phyloP scores from a whole-genome alignment of 768 basidiomycete species.

The Nidularia pulvinata region DNA sequence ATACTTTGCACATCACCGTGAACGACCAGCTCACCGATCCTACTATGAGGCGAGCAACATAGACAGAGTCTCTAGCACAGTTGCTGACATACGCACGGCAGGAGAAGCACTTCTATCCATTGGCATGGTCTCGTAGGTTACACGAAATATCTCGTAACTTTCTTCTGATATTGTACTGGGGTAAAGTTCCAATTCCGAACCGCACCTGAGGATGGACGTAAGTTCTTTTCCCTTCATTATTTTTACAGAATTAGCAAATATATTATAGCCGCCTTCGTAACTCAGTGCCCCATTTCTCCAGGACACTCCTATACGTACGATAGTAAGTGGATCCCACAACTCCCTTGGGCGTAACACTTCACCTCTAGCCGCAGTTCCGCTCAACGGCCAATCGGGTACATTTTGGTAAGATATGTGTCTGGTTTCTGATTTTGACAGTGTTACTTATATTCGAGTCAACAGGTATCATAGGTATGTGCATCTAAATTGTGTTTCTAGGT shows the following conservation, averaged over 20 bases:
- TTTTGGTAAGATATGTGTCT: constrained; percentile 1
- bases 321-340: constrained; percentile 4
- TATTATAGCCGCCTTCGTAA: constrained; percentile 5
- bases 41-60: constrained; percentile 21
- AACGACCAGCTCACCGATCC: constrained; percentile 27
- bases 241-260: too few relatives aligned
- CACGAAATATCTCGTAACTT: neutral
- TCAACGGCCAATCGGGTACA: constrained; percentile 7
- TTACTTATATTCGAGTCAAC: neutral
- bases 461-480: constrained; percentile 15
- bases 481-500: neutral
- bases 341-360: neutral
- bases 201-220: constrained; percentile 43
- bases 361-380: constrained; percentile 9
- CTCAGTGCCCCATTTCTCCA: neutral
- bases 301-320: constrained; percentile 13
- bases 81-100: constrained; percentile 2
- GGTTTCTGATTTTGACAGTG: neutral
- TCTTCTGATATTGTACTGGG: neutral
- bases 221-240: neutral
- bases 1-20: constrained; percentile 26
- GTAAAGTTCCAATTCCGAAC: constrained; percentile 37
- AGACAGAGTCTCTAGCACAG: too few relatives aligned
- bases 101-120: constrained; percentile 25
- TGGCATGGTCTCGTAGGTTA: constrained; percentile 27